Evolutionary conservation across 768 basidiomycete genomes (phyloP).

Genomic region (Pisolithus orientalis): DNA sequence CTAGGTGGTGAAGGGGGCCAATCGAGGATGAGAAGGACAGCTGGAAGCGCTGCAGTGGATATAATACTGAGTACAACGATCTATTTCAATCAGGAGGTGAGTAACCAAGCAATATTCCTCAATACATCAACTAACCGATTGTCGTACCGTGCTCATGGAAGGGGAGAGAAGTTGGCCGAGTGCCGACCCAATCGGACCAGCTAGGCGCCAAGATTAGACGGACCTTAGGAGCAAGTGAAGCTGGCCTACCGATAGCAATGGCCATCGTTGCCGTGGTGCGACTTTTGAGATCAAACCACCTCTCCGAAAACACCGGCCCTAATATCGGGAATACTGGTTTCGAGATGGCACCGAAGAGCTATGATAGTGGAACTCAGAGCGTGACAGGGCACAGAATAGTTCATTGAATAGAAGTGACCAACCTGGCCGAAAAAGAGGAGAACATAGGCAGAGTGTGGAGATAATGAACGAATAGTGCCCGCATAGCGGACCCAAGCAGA

Average conservation of each 20-base stretch:
- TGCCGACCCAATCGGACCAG: constrained; percentile 70
- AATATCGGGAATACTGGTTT: constrained; percentile 68
- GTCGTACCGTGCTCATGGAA: constrained; percentile 42
- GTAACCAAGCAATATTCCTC: too few species aligned
- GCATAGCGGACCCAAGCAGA: constrained; percentile 70
- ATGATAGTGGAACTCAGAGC: background rate
- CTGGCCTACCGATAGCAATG: constrained; percentile 39
- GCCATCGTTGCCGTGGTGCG: constrained; percentile 64
- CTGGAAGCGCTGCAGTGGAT: constrained; percentile 54
- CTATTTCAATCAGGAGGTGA: constrained; percentile 26
- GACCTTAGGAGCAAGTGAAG: background rate
- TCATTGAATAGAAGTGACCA: constrained; percentile 1
- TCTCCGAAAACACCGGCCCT: constrained; percentile 69
- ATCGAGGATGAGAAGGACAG: constrained; percentile 51
- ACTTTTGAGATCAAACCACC: constrained; percentile 66
- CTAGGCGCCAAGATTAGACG: constrained; percentile 26
- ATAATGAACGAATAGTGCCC: constrained; percentile 48
- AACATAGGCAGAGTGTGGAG: constrained; percentile 45
- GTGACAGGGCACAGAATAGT: background rate
- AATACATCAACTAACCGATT: constrained; percentile 40
- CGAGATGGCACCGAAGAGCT: constrained; percentile 55
- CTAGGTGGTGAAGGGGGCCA: constrained; percentile 77
- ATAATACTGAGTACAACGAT: constrained; percentile 68
- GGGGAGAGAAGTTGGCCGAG: constrained; percentile 71
- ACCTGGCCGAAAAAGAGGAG: constrained; percentile 65